phyloP scores from a whole-genome alignment of 208 protist species.

The Wallacemonas sp. region DNA sequence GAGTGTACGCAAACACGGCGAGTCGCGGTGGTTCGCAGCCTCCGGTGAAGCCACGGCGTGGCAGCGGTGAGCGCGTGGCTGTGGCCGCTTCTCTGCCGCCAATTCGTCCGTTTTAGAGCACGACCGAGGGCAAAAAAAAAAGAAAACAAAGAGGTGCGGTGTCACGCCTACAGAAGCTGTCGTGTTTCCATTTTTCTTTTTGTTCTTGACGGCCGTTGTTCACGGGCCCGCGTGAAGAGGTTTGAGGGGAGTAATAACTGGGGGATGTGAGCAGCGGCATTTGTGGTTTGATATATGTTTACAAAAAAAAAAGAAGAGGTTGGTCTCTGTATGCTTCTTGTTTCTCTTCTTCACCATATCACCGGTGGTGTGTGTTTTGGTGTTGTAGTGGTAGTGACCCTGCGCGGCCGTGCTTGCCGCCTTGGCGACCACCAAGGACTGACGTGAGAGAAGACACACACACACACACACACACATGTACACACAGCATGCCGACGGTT shows the following conservation, averaged over 20 bases:
- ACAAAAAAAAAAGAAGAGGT: too few relatives aligned
- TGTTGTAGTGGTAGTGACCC: background rate
- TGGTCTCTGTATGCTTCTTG: background rate
- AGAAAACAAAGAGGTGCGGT: background rate
- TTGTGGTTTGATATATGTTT: too few relatives aligned
- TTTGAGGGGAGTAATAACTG: too few relatives aligned
- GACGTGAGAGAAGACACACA: conserved; percentile 1
- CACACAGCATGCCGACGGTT: too few relatives aligned
- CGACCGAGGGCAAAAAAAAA: background rate
- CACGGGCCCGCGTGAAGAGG: too few relatives aligned
- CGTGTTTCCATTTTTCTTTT: background rate
- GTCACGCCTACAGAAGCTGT: background rate
- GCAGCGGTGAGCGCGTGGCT: background rate
- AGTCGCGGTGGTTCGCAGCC: background rate
- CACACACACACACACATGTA: too few relatives aligned
- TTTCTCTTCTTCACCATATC: conserved; percentile 3
- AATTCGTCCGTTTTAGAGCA: background rate
- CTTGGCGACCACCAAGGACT: background rate
- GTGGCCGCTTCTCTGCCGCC: background rate
- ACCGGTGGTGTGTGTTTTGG: background rate
- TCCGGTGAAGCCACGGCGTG: too few relatives aligned
- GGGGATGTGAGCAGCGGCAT: too few relatives aligned
- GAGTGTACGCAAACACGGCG: background rate
- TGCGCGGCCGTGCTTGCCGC: too few relatives aligned
- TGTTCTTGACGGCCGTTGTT: too few relatives aligned